Evolutionary conservation across 139 green algal genomes (phyloP), one percentile per base, ranked within the genome.

Genomic region (Coelastrella sp.): DNA sequence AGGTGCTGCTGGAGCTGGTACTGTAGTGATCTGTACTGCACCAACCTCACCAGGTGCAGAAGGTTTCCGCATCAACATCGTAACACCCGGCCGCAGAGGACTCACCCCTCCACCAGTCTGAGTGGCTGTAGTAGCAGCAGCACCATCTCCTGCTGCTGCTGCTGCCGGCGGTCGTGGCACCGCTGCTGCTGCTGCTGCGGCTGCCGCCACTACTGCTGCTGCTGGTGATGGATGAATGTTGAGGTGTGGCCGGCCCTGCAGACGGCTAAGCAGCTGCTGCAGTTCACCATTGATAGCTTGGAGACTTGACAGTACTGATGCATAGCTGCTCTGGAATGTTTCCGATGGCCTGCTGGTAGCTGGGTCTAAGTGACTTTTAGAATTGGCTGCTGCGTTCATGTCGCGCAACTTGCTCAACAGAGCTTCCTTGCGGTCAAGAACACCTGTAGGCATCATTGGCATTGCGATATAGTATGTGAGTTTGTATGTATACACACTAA

Each of bases 361-460:
- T 2, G 57, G 79, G 32, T 90, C 90, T 21, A 85, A 72, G 87
- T 94, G 90, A 32, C 86, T 59, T 15, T 87, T 90, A 0, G 79
- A 81, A 32, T 73, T 88, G 15, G 90, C 93, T 85, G 94, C 87
- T 23, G 91, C 88, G 71, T 96, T 96, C 83, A 96, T 92, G 34
- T 38, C 66, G 4, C 83, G 80, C 84, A 96, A 89, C 72, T 90
- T 88, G 72, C 40, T 73, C 67, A 96, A 73, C 88, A 95, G 79
- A 9, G 41, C 83, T 78, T 96, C 92, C 86, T 96, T 96, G 30
- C 89, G 86, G 40, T 96, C 89, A 69, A 96, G 66, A 30, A 84
- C 25, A 53, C 74, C 35, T 85, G 75, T 25, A 35, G 40, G 4
- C 53, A 27, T 19, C 21, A 27, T 64, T 2, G 53, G 53, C 17